Evolutionary conservation across 768 basidiomycete species (phyloP).

Genomic region (Leccinum boreale): DNA sequence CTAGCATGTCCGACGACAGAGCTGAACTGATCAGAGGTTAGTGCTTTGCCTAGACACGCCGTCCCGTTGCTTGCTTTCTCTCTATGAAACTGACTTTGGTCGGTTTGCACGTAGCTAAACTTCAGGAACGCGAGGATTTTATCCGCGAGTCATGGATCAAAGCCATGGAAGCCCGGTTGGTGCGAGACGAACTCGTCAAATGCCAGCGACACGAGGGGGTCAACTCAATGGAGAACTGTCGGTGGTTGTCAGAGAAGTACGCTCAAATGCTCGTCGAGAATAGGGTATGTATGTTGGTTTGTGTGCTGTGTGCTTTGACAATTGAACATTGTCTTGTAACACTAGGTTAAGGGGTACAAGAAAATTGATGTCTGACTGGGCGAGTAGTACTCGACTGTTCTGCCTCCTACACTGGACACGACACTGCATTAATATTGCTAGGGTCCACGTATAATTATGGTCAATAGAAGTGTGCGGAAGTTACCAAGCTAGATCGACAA

Average conservation of each 20-base stretch:
- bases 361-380: constrained; percentile 53
- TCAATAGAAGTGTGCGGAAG: neutral
- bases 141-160: constrained; percentile 93
- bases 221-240: constrained; percentile 88
- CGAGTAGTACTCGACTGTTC: neutral
- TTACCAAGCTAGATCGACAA: neutral
- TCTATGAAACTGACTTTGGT: neutral
- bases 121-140: constrained; percentile 67
- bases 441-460: constrained; percentile 10
- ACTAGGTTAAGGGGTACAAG: constrained; percentile 86
- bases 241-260: constrained; percentile 82
- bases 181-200: constrained; percentile 83
- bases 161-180: constrained; percentile 89
- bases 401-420: neutral
- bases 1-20: constrained; percentile 33
- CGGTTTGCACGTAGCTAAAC: constrained; percentile 43
- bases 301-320: neutral
- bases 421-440: neutral
- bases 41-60: neutral
- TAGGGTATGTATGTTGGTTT: constrained; percentile 56
- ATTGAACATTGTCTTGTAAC: constrained; percentile 1
- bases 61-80: neutral
- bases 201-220: constrained; percentile 90
- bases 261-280: constrained; percentile 73
- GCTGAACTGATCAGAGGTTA: constrained; percentile 33